Evolutionary conservation across 352 stramenopile species (phyloP), one percentile per base, ranked within the genome.

Genomic region (Globisporangium cystogenes): DNA sequence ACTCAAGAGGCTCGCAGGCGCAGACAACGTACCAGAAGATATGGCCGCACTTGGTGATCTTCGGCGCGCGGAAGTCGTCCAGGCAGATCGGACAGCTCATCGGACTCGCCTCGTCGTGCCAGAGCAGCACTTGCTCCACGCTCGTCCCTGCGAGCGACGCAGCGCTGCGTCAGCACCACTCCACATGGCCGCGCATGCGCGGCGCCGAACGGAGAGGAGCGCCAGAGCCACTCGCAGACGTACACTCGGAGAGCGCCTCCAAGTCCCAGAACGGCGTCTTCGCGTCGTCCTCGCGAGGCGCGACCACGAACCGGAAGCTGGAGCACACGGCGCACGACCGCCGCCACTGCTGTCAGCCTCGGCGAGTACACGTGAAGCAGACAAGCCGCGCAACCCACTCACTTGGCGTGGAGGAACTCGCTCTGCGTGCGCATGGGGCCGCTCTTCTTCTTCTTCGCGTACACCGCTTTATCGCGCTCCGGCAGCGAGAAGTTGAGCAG

Each of bases 331-430:
- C 8, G 16, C 20, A 27, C 3, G 16, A 7, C 14, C 20, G 20
- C n/a, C 12, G 33, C 35, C 24, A 36, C 4, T 46, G 14, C 18
- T 18, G 33, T 39, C 33, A 39, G 33, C 33, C 4, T 12, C 33
- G 12, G 2, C 3, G 11, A 39, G 39, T 41, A 12, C 36, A 16
- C 36, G 20, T 41, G 26, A 29, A 29, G 7, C 35, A 7, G n/a
- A 44, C 18, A 7, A 10, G 2, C 14, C 39, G 21, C 12, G 23
- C 51, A 49, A 42, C 41, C 52, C 29, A 62, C 70, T 54, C 63
- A 93, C 83, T 92, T 93, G 57, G 83, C 83, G 60, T 93, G 83
- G 16, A 93, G 75, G 55, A 87, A 93, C 67, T 93, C 81, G 62
- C 60, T 87, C 47, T 90, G 81, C 42, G 83, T 93, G 57, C 81